Evolutionary conservation across 108 stramenopile species (phyloP).

Genomic region (Cyclotella kingstonii): DNA sequence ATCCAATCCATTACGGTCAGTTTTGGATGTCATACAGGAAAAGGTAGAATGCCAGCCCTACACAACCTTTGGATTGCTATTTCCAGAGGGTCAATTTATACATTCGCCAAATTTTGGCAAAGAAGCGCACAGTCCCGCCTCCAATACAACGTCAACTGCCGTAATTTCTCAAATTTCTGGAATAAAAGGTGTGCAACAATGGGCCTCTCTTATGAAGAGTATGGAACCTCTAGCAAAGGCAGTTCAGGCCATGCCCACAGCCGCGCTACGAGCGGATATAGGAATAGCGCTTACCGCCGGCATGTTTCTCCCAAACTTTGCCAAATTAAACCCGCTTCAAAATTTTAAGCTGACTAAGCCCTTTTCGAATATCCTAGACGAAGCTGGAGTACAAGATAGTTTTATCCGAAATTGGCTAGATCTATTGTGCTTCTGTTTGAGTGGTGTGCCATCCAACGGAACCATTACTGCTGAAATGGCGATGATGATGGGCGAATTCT

Average conservation of each 20-base stretch:
- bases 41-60: conserved; percentile 58
- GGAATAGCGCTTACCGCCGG: conserved; percentile 59
- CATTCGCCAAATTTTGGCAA: conserved; percentile 58
- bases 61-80: conserved; percentile 58
- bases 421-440: conserved; percentile 82
- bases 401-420: conserved; percentile 87
- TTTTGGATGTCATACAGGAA: conserved; percentile 66
- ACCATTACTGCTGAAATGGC: conserved; percentile 93
- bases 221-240: conserved; percentile 66
- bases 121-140: too few relatives aligned
- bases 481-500: conserved; percentile 92
- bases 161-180: conserved; percentile 47
- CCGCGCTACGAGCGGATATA: conserved; percentile 58
- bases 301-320: conserved; percentile 65
- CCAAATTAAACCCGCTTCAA: conserved; percentile 62
- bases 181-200: conserved; percentile 29
- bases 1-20: conserved; percentile 62
- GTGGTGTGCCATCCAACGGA: conserved; percentile 75
- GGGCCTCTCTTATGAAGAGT: conserved; percentile 52
- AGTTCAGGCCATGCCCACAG: conserved; percentile 75
- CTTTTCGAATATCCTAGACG: conserved; percentile 51
- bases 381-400: conserved; percentile 56
- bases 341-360: conserved; percentile 72
- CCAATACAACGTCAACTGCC: too few relatives aligned
- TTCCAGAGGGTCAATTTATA: conserved; percentile 70